Evolutionary conservation across 768 basidiomycete species (phyloP).

Genomic region (Hydnomerulius pinastri): DNA sequence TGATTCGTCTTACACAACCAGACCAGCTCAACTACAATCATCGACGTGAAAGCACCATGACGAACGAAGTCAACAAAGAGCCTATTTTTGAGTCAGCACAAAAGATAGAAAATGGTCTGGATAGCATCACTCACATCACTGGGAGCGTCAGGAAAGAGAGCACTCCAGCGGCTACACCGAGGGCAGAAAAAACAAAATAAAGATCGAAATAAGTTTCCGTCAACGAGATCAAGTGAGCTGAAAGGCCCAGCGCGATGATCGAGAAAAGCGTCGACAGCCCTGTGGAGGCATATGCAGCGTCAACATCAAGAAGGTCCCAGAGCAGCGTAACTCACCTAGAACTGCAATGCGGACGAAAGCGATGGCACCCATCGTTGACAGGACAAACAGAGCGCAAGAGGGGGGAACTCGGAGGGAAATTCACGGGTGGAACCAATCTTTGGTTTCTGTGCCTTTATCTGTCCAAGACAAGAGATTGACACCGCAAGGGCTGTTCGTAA

Average conservation of each 20-base stretch:
- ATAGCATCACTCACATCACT: slow-evolving; percentile 23
- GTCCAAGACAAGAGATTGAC: background rate
- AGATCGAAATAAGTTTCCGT: slow-evolving; percentile 4
- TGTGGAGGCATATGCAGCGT: slow-evolving; percentile 7
- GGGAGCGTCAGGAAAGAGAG: slow-evolving; percentile 33
- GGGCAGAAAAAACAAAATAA: slow-evolving; percentile 24
- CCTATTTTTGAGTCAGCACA: slow-evolving; percentile 24
- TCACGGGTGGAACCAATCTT: background rate
- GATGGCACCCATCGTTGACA: slow-evolving; percentile 15
- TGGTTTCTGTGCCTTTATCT: slow-evolving; percentile 12
- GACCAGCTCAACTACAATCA: slow-evolving; percentile 37
- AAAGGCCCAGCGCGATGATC: slow-evolving; percentile 32
- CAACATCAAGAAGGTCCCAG: background rate
- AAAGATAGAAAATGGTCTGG: background rate
- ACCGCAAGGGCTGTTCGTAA: too few species aligned
- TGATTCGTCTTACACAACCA: slow-evolving; percentile 36
- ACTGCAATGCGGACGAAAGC: slow-evolving; percentile 16
- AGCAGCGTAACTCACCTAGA: slow-evolving; percentile 19
- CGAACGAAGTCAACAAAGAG: slow-evolving; percentile 36
- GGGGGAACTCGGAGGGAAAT: background rate
- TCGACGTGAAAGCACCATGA: slow-evolving; percentile 40
- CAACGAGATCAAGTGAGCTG: slow-evolving; percentile 28
- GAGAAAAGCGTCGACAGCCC: slow-evolving; percentile 24
- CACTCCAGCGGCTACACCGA: slow-evolving; percentile 30
- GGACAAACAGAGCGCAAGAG: background rate